Base-by-base conservation (phyloP, 495 filamentous ascomycete genomes). In the Penicillium verhagenii region DNA sequence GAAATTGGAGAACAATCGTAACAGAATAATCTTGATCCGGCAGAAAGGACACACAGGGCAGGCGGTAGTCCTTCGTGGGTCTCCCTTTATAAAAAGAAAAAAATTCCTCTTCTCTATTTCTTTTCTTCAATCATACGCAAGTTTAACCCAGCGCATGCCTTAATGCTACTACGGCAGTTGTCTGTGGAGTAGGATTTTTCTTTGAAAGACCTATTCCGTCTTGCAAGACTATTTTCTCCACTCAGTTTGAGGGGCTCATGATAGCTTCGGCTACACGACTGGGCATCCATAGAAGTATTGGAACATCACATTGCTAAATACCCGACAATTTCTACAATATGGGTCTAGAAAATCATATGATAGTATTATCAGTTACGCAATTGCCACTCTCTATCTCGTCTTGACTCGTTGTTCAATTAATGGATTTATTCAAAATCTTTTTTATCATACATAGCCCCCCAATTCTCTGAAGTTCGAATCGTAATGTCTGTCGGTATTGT, bases 161-260 rank as follows among this genome's bases (percentile, higher is more conserved):
- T 38, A 50, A 28, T 45, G 20, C n/a, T 31, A 56, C 53, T 14
- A 70, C 65, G 63, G 56, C 60, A 71, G 40, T 54, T 65, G 64
- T 58, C 60, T 66, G 63, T 62, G 56, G 60, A 60, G 62, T 61
- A 65, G 20, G 57, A 44, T 47, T 42, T n/a, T 59, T 43, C 23
- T 52, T 53, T 13, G n/a, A 26, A 44, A 20, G 25, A 43, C 54
- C 47, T 65, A 54, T 60, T 59, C 48, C 31, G 31, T 49, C 63
- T 72, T 73, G 73, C 73, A 54, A 76, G 72, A 75, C 61, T 20
- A 65, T 69, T 47, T n/a, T 57, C 1, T 58, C 75, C 75, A 77
- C 69, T 67, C 59, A 71, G 75, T 78, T 78, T 78, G 75, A 78
- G 73, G 75, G 69, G 73, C 64, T 64, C 69, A 77, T 73, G 68